Base-by-base conservation (phyloP, 2,329 filamentous ascomycete species). In the Aspergillus sp. region DNA sequence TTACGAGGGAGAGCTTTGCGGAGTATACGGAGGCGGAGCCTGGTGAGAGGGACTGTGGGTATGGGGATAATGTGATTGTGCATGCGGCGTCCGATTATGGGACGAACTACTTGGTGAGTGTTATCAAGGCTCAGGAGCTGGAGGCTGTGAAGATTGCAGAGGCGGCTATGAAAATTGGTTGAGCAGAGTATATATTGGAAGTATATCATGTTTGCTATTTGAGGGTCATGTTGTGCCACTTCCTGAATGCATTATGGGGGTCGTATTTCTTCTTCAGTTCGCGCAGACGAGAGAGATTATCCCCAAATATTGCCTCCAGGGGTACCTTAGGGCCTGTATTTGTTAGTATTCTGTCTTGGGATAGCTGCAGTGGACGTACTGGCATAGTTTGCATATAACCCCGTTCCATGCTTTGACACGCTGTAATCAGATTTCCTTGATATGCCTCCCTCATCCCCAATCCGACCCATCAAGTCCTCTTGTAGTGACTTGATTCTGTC, bases 401-500 rank as follows among this genome's bases (percentile, higher is more conserved):
- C 27, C 1, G 27, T 11, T 1, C 27, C 27, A 30, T 30, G 27
- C 4, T 30, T 11, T 9, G 27, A 30, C 27, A 30, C 27, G 11
- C 11, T 30, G 27, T 30, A 30, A 9, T 30, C 27, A 9, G 27
- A 9, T 30, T 1, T 30, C 27, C 9, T 30, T 30, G 27, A 30
- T 8, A 30, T 11, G 27, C 27, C 27, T 11, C 27, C 27, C 27
- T 11, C 27, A 30, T 30, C 27, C 27, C 27, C 27, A 30, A 55
- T 30, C 45, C 71, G 58, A n/a, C 70, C 58, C 59, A 73, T 66
- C 2, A 75, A 71, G 12, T 82, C 82, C 3, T 82, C 83, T 1
- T 86, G 77, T 1, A 81, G 82, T 2, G 79, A 79, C 4, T 69
- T 70, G 13, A 72, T 45, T 60, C 56, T n/a, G 27, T 63, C 60